These are phyloP conservation scores for Gyrodon lividus DNA, from an alignment of 768 basidiomycete genomes.

Conservation along the genomic window DNA sequence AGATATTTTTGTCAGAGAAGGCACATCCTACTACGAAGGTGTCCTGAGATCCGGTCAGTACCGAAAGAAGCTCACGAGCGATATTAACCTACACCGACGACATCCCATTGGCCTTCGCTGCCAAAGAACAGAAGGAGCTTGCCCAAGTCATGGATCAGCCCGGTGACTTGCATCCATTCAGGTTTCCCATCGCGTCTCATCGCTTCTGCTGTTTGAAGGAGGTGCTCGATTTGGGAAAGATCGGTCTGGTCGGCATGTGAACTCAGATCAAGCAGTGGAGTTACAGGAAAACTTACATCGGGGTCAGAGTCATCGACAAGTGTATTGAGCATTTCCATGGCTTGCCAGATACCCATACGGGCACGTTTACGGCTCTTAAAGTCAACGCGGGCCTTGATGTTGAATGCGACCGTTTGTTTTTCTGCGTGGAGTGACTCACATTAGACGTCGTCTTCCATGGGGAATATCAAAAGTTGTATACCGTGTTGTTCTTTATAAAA, in stretches of 20 bases:
- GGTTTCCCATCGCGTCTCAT: constrained; percentile 84
- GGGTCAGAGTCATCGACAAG: constrained; percentile 91
- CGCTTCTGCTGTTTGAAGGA: constrained; percentile 90
- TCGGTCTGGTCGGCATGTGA: constrained; percentile 48
- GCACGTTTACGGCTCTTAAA: constrained; percentile 67
- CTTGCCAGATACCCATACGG: constrained; percentile 84
- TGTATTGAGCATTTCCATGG: constrained; percentile 84
- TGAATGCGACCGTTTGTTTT: constrained; percentile 87
- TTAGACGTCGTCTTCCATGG: not conserved
- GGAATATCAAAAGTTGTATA: constrained; percentile 24
- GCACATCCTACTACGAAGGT: constrained; percentile 84
- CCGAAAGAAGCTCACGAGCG: not conserved
- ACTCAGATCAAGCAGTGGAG: not conserved
- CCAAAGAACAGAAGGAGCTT: constrained; percentile 84
- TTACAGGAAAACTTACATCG: constrained; percentile 46
- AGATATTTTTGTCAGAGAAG: constrained; percentile 82
- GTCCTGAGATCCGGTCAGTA: constrained; percentile 39
- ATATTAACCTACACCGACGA: constrained; percentile 67
- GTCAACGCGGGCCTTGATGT: constrained; percentile 72
- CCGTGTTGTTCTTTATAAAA: constrained; percentile 83
- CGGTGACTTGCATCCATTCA: constrained; percentile 91
- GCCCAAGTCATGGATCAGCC: constrained; percentile 86
- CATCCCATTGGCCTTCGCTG: constrained; percentile 91
- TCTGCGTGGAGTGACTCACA: constrained; percentile 39
- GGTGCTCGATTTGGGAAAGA: constrained; percentile 85